Conservation (phyloP, 495 filamentous ascomycete species). For the Aspergillus bridgeri region DNA sequence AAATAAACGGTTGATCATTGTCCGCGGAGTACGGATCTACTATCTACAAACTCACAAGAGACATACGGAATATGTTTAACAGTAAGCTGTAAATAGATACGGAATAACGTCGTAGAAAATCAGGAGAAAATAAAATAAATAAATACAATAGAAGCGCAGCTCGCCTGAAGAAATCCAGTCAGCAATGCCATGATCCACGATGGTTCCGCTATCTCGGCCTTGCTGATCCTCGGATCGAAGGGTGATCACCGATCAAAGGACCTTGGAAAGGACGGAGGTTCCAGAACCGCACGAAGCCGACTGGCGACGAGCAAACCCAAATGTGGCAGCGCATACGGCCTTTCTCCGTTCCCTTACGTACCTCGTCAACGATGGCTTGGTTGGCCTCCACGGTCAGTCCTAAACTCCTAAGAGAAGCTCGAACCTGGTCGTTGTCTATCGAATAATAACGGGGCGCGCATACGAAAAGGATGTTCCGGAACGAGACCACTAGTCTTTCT, state of each 20-base stretch:
- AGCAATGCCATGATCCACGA: conserved; percentile 13
- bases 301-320: not conserved
- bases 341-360: not conserved
- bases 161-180: not conserved
- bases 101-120: too few relatives aligned
- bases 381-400: not conserved
- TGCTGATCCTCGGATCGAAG: conserved; percentile 16
- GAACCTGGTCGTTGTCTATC: not conserved
- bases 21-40: too few relatives aligned
- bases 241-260: conserved; percentile 15
- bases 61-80: too few relatives aligned
- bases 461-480: not conserved
- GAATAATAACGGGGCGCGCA: not conserved
- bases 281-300: conserved; percentile 10
- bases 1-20: not conserved
- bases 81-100: too few relatives aligned
- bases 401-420: not conserved
- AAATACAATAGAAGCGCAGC: not conserved
- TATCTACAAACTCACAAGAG: too few relatives aligned
- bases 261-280: conserved; percentile 10
- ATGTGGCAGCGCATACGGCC: not conserved
- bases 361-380: not conserved
- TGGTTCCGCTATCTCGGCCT: conserved; percentile 11
- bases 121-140: not conserved
- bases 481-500: too few relatives aligned